phyloP scores from a whole-genome alignment of 345 rosid species.

The Hibiscus trionum region DNA sequence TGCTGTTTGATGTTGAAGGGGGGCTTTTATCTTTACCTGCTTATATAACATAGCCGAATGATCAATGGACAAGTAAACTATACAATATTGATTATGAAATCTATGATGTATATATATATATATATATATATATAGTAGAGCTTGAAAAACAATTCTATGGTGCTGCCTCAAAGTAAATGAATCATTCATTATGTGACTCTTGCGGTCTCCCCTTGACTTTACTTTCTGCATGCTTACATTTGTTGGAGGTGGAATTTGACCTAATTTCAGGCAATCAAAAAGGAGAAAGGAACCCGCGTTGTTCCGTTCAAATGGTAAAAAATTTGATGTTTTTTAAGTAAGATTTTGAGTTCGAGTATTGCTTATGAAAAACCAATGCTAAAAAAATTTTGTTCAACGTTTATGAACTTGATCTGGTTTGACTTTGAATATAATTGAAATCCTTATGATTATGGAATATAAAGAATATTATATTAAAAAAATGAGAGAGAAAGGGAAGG shows the following conservation, averaged over 20 bases:
- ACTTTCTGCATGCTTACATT: slow-evolving; percentile 15
- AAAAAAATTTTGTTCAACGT: too few relatives aligned
- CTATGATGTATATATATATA: not conserved
- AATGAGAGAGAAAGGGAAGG: not conserved
- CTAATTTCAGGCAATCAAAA: not conserved
- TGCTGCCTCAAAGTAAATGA: not conserved
- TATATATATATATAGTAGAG: not conserved
- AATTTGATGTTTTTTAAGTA: too few relatives aligned
- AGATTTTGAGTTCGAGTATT: too few relatives aligned
- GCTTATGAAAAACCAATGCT: too few relatives aligned
- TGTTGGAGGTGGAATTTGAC: not conserved
- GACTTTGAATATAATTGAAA: too few relatives aligned
- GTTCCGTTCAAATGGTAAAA: too few relatives aligned
- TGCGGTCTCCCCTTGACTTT: not conserved
- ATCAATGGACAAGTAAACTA: not conserved
- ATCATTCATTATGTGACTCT: not conserved
- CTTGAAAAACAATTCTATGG: not conserved
- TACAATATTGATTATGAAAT: not conserved
- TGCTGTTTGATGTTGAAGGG: not conserved
- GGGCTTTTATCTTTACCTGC: not conserved
- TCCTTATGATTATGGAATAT: too few relatives aligned
- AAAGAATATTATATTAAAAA: too few relatives aligned
- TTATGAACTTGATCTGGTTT: too few relatives aligned
- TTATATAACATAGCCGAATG: not conserved
- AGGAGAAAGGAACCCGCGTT: not conserved